Base-by-base conservation (phyloP, 2,329 filamentous ascomycete species). In the Colletotrichum paranaense region DNA sequence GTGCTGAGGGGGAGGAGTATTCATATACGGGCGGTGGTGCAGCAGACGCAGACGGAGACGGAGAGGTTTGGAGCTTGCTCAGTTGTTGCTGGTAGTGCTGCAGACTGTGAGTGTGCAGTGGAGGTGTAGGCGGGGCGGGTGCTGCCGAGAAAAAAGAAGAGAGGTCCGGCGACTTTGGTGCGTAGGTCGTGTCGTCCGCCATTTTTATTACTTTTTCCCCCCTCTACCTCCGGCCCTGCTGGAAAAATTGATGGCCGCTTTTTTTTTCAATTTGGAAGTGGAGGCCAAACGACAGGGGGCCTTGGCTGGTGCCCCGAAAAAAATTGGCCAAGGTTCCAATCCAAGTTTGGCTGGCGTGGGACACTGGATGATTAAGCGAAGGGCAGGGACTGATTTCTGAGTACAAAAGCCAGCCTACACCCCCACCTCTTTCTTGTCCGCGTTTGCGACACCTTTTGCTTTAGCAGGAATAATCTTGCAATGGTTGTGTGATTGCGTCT, bases 131-230 rank as follows among this genome's bases (percentile, higher is more conserved):
- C 75, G 77, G 78, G 52, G 76, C 75, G 63, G 77, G 78, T 66
- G 77, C 74, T 58, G 82, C 79, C 74, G 86, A 82, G 77, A 86
- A 88, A 80, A 90, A 86, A 72, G 86, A 89, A 73, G 88, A 90
- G 76, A 90, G 85, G 83, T 90, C 88, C 79, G 89, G 89, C 77
- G 88, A 90, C 80, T 86, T 88, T 76, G 89, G 89, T 76, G 86
- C 88, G 82, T 90, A 90, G 74, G 81, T 83, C 76, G 82, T 83
- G 78, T 87, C 86, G 79, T 85, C 84, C 77, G 84, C 85, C 84
- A 89, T 89, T 83, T 71, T 70, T 71, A 55, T 71, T 58, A 35
- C 49, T 60, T 62, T 42, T 65, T 73, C 9, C 7, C 49, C 49
- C 46, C 42, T 70, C 46, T 30, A 58, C 49, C 32, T 19, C 56